Percentiles rank a stretch among this genome's conserved stretches.
Evolutionary conservation across 805 yeast species (phyloP).

Genomic region (Pichia heedii): DNA sequence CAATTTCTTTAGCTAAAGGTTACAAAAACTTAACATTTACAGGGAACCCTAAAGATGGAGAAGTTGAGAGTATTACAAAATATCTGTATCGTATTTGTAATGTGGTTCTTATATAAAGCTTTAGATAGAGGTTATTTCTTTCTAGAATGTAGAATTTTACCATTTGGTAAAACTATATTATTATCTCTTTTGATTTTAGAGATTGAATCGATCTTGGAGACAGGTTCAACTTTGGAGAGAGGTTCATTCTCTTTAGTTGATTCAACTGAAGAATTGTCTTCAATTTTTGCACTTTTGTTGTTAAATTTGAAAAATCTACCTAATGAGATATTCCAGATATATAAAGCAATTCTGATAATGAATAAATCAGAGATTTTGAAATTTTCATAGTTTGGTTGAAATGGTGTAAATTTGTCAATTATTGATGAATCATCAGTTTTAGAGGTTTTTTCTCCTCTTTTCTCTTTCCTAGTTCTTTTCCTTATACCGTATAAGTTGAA

Average conservation of each 20-base stretch:
- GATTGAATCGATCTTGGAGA: conserved; percentile 14
- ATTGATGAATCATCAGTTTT: background rate
- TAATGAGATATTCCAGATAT: background rate
- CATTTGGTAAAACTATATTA: conserved; percentile 4
- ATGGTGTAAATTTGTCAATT: conserved; percentile 3
- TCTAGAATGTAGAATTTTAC: conserved; percentile 7
- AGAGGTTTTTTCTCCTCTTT: conserved; percentile 7
- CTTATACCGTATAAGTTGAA: conserved; percentile 10
- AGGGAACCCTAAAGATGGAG: background rate
- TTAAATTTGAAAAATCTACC: background rate
- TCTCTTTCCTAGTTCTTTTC: conserved; percentile 11
- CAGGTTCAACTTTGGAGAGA: background rate
- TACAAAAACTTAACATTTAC: background rate
- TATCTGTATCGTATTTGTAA: background rate
- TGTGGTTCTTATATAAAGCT: background rate
- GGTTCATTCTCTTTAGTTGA: background rate
- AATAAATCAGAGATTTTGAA: conserved; percentile 4
- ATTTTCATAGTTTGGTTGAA: conserved; percentile 7
- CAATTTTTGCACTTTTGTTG: background rate
- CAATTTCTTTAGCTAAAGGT: background rate
- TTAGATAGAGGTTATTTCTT: background rate
- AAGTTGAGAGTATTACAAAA: background rate
- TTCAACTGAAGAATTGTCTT: background rate
- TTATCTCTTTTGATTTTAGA: background rate
- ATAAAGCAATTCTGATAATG: background rate